Conservation (phyloP, 352 stramenopile genomes). For the Phytophthora idaei region DNA sequence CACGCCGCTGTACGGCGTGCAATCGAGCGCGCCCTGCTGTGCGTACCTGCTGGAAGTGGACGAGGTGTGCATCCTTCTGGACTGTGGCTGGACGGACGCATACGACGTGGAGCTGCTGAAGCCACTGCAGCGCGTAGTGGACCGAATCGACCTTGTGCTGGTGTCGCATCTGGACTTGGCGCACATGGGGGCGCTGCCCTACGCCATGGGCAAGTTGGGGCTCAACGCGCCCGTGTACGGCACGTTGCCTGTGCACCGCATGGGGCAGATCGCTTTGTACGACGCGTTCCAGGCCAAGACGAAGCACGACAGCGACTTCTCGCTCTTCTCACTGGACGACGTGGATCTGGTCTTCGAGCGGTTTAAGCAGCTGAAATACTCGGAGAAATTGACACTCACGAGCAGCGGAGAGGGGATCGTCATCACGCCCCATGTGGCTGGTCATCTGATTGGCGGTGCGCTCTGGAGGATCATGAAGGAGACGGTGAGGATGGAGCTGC, state of each 20-base stretch:
- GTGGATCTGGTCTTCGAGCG: constrained; percentile 93
- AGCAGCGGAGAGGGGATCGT: constrained; percentile 88
- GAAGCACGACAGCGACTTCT: constrained; percentile 91
- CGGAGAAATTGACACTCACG: constrained; percentile 90
- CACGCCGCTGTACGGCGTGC: constrained; percentile 89
- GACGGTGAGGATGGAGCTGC: constrained; percentile 56
- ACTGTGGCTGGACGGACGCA: constrained; percentile 91
- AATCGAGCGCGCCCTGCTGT: constrained; percentile 79
- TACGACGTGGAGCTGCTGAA: constrained; percentile 87
- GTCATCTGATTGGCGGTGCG: constrained; percentile 94
- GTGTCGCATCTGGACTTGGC: constrained; percentile 90
- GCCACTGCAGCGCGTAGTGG: constrained; percentile 82
- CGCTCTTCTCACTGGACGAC: constrained; percentile 93
- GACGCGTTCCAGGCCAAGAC: constrained; percentile 94
- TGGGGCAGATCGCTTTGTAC: constrained; percentile 97
- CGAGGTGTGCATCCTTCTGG: constrained; percentile 91
- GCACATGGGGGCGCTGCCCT: constrained; percentile 91
- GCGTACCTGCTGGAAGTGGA: constrained; percentile 92
- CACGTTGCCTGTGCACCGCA: constrained; percentile 95
- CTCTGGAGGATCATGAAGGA: constrained; percentile 96
- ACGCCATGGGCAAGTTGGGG: constrained; percentile 86
- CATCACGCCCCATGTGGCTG: constrained; percentile 94
- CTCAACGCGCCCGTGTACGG: constrained; percentile 91
- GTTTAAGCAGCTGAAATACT: constrained; percentile 96
- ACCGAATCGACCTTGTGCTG: constrained; percentile 89